phyloP scores from a whole-genome alignment of 2,329 filamentous ascomycete genomes.

The Fusarium chaquense region DNA sequence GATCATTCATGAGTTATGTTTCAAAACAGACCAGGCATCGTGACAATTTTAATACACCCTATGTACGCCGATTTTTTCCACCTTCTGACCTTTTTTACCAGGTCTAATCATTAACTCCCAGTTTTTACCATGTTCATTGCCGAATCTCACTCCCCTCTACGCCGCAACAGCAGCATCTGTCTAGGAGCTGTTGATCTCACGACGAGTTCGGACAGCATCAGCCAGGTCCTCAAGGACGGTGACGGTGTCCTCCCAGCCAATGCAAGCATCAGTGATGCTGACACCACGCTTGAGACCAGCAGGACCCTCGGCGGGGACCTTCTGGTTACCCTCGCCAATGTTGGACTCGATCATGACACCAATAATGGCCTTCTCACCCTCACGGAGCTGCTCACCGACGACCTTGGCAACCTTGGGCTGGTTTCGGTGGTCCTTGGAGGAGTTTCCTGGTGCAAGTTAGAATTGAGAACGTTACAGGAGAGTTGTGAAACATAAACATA shows the following conservation, averaged over 20 bases:
- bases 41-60: constrained; percentile 47
- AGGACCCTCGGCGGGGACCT: constrained; percentile 86
- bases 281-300: constrained; percentile 85
- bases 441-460: constrained; percentile 76
- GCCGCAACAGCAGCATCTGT: constrained; percentile 41
- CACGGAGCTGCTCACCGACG: constrained; percentile 85
- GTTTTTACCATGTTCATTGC: constrained; percentile 15
- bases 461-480: constrained; percentile 18
- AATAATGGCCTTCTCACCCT: constrained; percentile 88
- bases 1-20: constrained; percentile 13
- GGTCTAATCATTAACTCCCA: constrained; percentile 45
- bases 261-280: constrained; percentile 96
- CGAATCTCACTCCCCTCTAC: constrained; percentile 21
- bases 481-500: constrained; percentile 66
- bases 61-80: constrained; percentile 45
- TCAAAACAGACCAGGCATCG: constrained; percentile 37
- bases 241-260: constrained; percentile 89
- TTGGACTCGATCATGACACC: constrained; percentile 99
- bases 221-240: constrained; percentile 86
- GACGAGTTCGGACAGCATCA: constrained; percentile 81
- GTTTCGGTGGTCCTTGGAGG: constrained; percentile 96
- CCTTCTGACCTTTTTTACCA: constrained; percentile 33
- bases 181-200: constrained; percentile 62
- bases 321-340: constrained; percentile 90
- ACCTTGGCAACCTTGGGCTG: constrained; percentile 91